A percentile compares a stretch with the other conserved stretches of the same genome.
These are phyloP conservation scores for Lecanicillium sp. DNA, from an alignment of 2,329 filamentous ascomycete species.

Conservation along the genomic window DNA sequence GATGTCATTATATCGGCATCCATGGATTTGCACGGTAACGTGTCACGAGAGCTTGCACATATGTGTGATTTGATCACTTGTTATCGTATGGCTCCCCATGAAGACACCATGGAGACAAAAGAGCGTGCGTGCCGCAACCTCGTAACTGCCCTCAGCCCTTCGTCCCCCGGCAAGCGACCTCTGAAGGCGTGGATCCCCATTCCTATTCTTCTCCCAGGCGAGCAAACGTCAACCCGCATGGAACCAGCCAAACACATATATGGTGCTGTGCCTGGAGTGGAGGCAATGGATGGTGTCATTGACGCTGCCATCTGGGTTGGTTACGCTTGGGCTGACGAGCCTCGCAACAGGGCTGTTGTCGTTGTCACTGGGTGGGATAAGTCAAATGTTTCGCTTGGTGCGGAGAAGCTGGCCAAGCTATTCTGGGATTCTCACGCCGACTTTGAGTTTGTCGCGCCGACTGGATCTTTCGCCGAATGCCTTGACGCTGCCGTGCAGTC, in stretches of 20 bases:
- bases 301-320: conserved; percentile 51
- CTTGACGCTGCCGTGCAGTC: conserved; percentile 37
- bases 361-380: conserved; percentile 47
- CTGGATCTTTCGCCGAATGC: conserved; percentile 41
- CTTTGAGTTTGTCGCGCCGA: conserved; percentile 48
- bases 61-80: conserved; percentile 47
- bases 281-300: conserved; percentile 34
- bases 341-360: conserved; percentile 43
- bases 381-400: conserved; percentile 30
- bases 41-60: conserved; percentile 42
- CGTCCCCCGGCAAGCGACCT: conserved; percentile 28
- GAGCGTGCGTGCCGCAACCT: conserved; percentile 45
- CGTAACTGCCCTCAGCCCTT: conserved; percentile 30
- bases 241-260: conserved; percentile 48
- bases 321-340: conserved; percentile 51
- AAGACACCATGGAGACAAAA: conserved; percentile 44
- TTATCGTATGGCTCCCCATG: conserved; percentile 47
- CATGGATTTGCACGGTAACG: conserved; percentile 52
- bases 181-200: conserved; percentile 48
- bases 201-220: conserved; percentile 46
- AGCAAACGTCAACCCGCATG: conserved; percentile 48
- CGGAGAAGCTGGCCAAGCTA: conserved; percentile 37
- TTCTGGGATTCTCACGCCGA: conserved; percentile 43
- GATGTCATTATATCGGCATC: conserved; percentile 45
- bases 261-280: conserved; percentile 38